These are phyloP conservation scores for Tulasnella calospora DNA, from an alignment of 768 basidiomycete genomes.

Conservation along the genomic window DNA sequence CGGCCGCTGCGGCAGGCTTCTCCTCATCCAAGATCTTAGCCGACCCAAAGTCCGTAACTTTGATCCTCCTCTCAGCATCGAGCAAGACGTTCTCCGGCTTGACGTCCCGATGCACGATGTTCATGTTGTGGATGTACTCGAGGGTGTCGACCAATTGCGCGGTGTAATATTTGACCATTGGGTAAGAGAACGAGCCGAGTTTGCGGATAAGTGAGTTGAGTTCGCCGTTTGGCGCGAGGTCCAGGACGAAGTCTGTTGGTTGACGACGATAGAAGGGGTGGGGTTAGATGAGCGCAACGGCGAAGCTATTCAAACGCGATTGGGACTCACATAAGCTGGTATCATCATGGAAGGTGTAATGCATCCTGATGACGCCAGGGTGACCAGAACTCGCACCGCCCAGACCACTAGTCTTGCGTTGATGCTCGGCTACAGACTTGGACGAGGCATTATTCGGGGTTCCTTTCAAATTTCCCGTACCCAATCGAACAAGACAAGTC, in stretches of 20 bases:
- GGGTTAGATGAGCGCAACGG: background rate
- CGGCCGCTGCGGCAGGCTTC: slow-evolving; percentile 19
- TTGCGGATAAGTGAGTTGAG: slow-evolving; percentile 39
- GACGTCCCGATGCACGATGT: slow-evolving; percentile 84
- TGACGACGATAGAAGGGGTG: background rate
- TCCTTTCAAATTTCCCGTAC: slow-evolving; percentile 33
- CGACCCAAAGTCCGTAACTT: slow-evolving; percentile 96
- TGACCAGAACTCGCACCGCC: slow-evolving; percentile 43
- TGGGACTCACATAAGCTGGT: slow-evolving; percentile 69
- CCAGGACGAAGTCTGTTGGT: slow-evolving; percentile 41
- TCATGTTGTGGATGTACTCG: slow-evolving; percentile 83
- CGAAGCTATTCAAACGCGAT: background rate
- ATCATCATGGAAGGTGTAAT: slow-evolving; percentile 81
- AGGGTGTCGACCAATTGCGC: slow-evolving; percentile 88
- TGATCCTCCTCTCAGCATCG: slow-evolving; percentile 80
- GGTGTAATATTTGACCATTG: slow-evolving; percentile 75
- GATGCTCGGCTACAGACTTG: slow-evolving; percentile 1
- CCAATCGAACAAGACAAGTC: slow-evolving; percentile 62
- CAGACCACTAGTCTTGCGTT: slow-evolving; percentile 18
- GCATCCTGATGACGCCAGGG: slow-evolving; percentile 74
- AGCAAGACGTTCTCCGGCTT: slow-evolving; percentile 88
- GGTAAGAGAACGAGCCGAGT: slow-evolving; percentile 79
- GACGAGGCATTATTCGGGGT: slow-evolving; percentile 2
- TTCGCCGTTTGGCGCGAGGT: slow-evolving; percentile 43
- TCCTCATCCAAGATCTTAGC: slow-evolving; percentile 50